A percentile compares a stretch with the other conserved stretches of the same genome.
Evolutionary conservation across 1,139 yeast genomes (phyloP).

Genomic region (Fermentozyma sake): DNA sequence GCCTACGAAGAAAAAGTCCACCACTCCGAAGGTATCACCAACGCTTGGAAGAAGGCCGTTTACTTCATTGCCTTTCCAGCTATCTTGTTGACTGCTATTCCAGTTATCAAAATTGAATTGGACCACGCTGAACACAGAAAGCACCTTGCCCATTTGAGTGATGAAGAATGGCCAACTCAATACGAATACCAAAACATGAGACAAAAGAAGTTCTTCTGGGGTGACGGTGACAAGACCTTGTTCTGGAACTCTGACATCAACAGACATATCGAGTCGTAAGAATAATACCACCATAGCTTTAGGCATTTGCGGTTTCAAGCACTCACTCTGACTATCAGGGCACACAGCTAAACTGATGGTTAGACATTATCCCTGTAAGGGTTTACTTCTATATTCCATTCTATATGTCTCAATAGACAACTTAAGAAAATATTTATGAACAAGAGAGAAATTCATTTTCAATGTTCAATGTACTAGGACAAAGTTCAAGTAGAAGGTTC

Average conservation of each 20-base stretch:
- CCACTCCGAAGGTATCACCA: slow-evolving; percentile 75
- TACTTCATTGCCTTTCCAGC: slow-evolving; percentile 79
- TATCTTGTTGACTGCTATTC: slow-evolving; percentile 67
- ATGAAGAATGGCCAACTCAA: slow-evolving; percentile 89
- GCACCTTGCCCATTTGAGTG: slow-evolving; percentile 71
- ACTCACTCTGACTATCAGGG: too few relatives aligned
- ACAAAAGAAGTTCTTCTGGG: slow-evolving; percentile 90
- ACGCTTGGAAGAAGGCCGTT: slow-evolving; percentile 83
- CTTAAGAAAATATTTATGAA: too few relatives aligned
- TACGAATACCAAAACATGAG: slow-evolving; percentile 90
- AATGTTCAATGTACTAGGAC: too few relatives aligned
- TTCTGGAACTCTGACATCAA: slow-evolving; percentile 94
- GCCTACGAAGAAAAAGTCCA: slow-evolving; percentile 56
- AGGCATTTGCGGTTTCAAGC: neutral
- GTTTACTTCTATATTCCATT: too few relatives aligned
- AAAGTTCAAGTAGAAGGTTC: too few relatives aligned
- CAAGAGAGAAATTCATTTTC: too few relatives aligned
- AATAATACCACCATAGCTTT: too few relatives aligned
- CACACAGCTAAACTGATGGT: too few relatives aligned
- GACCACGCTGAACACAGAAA: slow-evolving; percentile 89
- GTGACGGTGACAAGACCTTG: slow-evolving; percentile 94
- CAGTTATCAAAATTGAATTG: slow-evolving; percentile 74
- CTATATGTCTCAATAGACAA: too few relatives aligned
- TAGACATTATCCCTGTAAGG: too few relatives aligned
- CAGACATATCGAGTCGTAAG: slow-evolving; percentile 60